These are phyloP conservation scores for Colletotrichum sp. DNA, from an alignment of 2,329 filamentous ascomycete genomes.

Conservation along the genomic window DNA sequence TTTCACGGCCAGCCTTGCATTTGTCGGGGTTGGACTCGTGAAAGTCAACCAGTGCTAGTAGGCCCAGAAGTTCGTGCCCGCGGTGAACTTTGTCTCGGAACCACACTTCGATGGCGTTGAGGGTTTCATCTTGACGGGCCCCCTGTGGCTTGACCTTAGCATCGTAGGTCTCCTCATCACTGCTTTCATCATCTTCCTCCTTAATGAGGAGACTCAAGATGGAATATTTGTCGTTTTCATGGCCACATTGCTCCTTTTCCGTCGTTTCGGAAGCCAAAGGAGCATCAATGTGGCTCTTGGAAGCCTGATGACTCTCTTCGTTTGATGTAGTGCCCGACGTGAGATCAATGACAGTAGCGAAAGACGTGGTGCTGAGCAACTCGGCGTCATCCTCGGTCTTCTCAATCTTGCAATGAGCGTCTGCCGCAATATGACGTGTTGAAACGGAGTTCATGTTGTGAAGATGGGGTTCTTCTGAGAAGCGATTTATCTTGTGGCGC, in stretches of 20 bases:
- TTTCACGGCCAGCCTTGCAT: accelerated
- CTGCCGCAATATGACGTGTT: accelerated
- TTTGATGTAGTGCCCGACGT: neutral
- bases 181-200: neutral
- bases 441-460: accelerated
- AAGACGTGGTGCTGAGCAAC: accelerated
- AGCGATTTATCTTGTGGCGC: accelerated
- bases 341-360: neutral
- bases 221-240: accelerated
- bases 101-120: neutral
- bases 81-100: accelerated
- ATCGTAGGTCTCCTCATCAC: neutral
- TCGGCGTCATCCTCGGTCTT: neutral
- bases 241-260: accelerated
- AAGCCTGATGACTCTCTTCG: neutral
- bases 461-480: accelerated
- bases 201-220: too few species aligned
- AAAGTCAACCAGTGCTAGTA: neutral
- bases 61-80: accelerated
- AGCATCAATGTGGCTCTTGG: neutral
- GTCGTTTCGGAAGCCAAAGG: neutral
- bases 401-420: neutral
- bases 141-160: too few species aligned
- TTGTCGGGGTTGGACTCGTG: neutral
- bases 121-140: neutral